phyloP scores from a whole-genome alignment of 73 alveolate genomes.

The Stentor coeruleus region DNA sequence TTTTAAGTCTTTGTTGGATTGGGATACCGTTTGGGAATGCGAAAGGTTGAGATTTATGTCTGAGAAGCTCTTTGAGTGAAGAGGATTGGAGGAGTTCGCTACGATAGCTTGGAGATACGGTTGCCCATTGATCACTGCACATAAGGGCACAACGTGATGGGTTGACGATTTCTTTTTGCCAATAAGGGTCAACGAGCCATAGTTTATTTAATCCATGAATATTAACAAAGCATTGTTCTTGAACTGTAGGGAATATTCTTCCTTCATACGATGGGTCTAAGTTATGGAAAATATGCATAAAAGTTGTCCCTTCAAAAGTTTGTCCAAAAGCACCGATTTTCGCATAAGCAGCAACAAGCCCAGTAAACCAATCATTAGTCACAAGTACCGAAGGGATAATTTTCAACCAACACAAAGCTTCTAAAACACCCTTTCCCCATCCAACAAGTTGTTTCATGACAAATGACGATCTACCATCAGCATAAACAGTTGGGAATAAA shows the following conservation, averaged over 20 bases:
- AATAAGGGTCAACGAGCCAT: conserved; percentile 91
- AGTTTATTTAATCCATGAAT: conserved; percentile 87
- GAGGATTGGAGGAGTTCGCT: conserved; percentile 79
- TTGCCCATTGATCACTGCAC: conserved; percentile 97
- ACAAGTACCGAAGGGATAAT: conserved; percentile 84
- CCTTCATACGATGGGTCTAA: conserved; percentile 96
- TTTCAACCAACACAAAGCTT: conserved; percentile 74
- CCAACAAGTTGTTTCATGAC: conserved; percentile 47
- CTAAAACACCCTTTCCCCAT: conserved; percentile 91
- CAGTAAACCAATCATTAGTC: conserved; percentile 98
- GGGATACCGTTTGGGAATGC: conserved; percentile 97
- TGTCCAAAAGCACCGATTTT: conserved; percentile 88
- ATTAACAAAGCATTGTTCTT: conserved; percentile 59
- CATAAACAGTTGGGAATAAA: conserved; percentile 90
- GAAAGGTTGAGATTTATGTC: conserved; percentile 76
- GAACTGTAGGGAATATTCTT: conserved; percentile 19
- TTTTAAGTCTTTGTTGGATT: conserved; percentile 73
- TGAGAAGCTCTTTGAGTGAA: conserved; percentile 73
- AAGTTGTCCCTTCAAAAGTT: conserved; percentile 86
- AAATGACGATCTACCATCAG: conserved; percentile 66
- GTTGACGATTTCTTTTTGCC: conserved; percentile 82
- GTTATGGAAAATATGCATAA: conserved; percentile 96
- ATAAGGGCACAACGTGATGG: conserved; percentile 97
- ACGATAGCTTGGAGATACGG: conserved; percentile 94
- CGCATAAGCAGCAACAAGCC: conserved; percentile 92